These are phyloP conservation scores for Besnoitia besnoiti DNA, from an alignment of 169 alveolate species.

Conservation along the genomic window DNA sequence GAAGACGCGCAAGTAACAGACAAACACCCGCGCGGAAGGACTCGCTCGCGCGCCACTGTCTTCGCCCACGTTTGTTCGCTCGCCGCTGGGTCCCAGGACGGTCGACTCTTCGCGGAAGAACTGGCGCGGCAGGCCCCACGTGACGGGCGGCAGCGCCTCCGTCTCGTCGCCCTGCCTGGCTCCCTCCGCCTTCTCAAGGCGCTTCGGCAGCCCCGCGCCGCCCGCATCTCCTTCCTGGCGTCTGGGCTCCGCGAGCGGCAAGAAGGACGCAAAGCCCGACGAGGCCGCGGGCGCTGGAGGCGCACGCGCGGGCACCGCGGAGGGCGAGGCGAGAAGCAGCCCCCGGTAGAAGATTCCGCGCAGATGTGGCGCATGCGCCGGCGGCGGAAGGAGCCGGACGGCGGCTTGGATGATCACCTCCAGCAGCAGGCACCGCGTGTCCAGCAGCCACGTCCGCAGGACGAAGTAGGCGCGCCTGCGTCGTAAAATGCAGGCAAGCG, in stretches of 20 bases:
- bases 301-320: not conserved
- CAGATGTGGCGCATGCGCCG: conserved; percentile 45
- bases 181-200: not conserved
- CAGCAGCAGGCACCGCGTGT: conserved; percentile 36
- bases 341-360: conserved; percentile 37
- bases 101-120: conserved; percentile 31
- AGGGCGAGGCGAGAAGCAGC: not conserved
- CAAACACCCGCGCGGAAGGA: not conserved
- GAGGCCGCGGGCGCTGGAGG: not conserved
- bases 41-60: not conserved
- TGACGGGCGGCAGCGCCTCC: conserved; percentile 33
- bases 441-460: conserved; percentile 51
- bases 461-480: conserved; percentile 38
- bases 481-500: not conserved
- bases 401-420: conserved; percentile 49
- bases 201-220: not conserved
- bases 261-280: not conserved
- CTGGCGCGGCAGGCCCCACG: conserved; percentile 55
- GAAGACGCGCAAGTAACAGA: not conserved
- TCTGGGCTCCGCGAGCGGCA: not conserved
- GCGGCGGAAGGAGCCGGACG: conserved; percentile 50
- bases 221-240: not conserved
- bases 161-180: not conserved
- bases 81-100: conserved; percentile 17
- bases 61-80: conserved; percentile 1